Base-by-base conservation (phyloP, 2,329 filamentous ascomycete species). In the Apiospora arundinis region DNA sequence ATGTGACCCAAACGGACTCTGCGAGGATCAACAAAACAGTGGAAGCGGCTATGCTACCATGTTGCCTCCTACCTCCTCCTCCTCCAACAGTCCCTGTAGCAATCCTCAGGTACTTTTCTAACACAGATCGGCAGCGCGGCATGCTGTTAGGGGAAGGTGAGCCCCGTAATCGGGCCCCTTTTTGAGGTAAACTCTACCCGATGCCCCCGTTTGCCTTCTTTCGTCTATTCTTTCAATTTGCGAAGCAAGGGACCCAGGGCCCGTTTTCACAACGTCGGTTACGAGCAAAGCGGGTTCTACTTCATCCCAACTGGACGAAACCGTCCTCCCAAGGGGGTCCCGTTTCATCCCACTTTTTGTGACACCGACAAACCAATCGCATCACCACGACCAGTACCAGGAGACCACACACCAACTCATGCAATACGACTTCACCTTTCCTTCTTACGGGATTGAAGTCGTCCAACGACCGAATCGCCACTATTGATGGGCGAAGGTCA, bases 361-460 rank as follows among this genome's bases (percentile, higher is more conserved):
- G 56, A 14, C 56, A 40, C 11, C n/a, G 56, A 63, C 56, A n/a
- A 40, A n/a, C 56, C 56, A 63, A 63, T 63, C 56, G 56, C 56
- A 63, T 40, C 6, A 2, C 28, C 18, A 4, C 32, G 32, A 45
- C 12, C 42, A 16, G 42, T 18, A 45, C 42, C 42, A 45, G 40
- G 40, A 37, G 7, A 5, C 28, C 32, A 14, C 4, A 9, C 32
- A 7, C 56, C 28, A 32, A 21, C 12, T 11, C 52, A 56, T 32
- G 49, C 56, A 23, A 37, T 40, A 11, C 32, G 21, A 40, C 56
- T 21, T n/a, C 32, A 63, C 56, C 8, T 16, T 14, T 12, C 8
- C 32, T 18, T 32, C 56, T 40, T 40, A 12, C 32, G 56, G 2
- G 18, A 56, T 12, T 18, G 9, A 60, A 28, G 37, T n/a, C 28